Base-by-base conservation (phyloP, 768 basidiomycete genomes). In the Multifurca ochricompacta region DNA sequence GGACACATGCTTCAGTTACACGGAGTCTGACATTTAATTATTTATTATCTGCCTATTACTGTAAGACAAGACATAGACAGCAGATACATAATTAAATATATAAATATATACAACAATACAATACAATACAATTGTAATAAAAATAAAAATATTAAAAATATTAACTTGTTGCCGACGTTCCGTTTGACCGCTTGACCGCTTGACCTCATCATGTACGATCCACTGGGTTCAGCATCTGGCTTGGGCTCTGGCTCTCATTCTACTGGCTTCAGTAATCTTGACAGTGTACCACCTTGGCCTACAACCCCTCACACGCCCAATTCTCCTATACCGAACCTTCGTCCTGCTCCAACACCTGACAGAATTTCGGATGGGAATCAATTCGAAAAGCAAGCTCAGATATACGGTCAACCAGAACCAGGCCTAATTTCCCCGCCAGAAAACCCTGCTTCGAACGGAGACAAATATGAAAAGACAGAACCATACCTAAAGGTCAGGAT, bases 401-500 rank as follows among this genome's bases (percentile, higher is more conserved):
- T 92, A 57, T 92, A 92, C 59, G 90, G 90, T 3, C 86, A 87
- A 66, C 88, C 89, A 1, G 86, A 87, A 48, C 78, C 83, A 37
- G 90, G 91, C 2, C 78, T 92, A 27, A 81, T 92, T 50, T 90
- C 90, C 21, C 90, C 90, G 10, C 70, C 78, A 51, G 75, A 80
- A 1, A 80, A 80, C 19, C 73, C 78, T 2, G 76, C 77, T 25
- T 74, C 83, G 0, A 90, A 88, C 65, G 90, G 90, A 5, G 66
- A 72, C 30, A 82, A 74, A 56, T 86, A 78, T 61, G 90, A 91
- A 73, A 86, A 79, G 70, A 73, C 70, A 27, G 89, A 87, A 62
- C 88, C 89, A 23, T 96, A 91, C 68, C 75, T 99, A 56, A 77
- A 91, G 65, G 89, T 95, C 43, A 77, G 91, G 65, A 87, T 99